These are phyloP conservation scores for Mortierella polycephala DNA, from an alignment of 371 early-diverging fungal species.

Conservation along the genomic window DNA sequence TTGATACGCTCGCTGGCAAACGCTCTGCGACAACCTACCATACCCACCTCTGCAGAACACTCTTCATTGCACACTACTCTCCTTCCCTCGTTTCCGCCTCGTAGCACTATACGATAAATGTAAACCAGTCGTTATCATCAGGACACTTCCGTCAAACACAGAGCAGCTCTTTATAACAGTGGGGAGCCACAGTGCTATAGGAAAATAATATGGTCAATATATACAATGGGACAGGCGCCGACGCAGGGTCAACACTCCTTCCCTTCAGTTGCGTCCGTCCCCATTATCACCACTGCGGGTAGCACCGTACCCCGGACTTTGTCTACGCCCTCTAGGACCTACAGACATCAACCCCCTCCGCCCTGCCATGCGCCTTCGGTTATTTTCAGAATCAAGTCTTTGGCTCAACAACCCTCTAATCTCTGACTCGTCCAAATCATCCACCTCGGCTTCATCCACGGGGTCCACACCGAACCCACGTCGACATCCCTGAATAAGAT, in stretches of 20 bases:
- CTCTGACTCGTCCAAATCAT: conserved; percentile 26
- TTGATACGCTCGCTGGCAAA: neutral
- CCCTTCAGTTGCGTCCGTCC: neutral
- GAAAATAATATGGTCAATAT: too few species aligned
- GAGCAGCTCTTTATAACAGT: too few species aligned
- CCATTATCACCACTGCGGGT: neutral
- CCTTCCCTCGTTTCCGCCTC: neutral
- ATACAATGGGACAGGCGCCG: too few species aligned
- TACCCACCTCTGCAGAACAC: neutral
- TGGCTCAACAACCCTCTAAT: conserved; percentile 22
- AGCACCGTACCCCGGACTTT: neutral
- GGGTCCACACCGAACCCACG: conserved; percentile 31
- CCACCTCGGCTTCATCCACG: conserved; percentile 17
- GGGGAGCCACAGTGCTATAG: too few species aligned
- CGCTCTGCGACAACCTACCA: too few species aligned
- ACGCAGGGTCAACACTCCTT: neutral
- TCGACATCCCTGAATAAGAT: conserved; percentile 30
- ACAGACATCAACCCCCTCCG: conserved; percentile 15
- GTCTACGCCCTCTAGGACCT: neutral
- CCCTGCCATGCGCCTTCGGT: conserved; percentile 2
- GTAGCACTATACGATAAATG: neutral
- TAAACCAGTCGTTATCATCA: neutral
- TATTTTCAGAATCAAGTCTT: conserved; percentile 11
- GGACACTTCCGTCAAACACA: too few species aligned
- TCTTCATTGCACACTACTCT: neutral